These are phyloP conservation scores for Rhodotorula sp. DNA, from an alignment of 1,284 basidiomycete genomes.

Conservation along the genomic window DNA sequence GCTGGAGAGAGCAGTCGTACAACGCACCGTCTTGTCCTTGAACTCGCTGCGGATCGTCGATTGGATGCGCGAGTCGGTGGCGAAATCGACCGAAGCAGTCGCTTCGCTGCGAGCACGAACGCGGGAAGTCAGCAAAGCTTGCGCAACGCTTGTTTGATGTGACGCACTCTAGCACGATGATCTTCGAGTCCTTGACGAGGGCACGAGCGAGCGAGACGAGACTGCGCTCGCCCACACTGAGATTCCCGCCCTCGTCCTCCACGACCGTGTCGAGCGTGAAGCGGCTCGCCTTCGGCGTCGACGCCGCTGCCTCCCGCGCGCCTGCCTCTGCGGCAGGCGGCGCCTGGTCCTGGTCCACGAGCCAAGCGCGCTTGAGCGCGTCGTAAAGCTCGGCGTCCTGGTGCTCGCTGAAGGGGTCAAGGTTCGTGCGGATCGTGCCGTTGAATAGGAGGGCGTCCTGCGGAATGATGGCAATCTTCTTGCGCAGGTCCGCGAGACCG, in stretches of 20 bases:
- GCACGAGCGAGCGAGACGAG: slow-evolving; percentile 79
- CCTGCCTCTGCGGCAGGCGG: neutral
- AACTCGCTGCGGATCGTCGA: slow-evolving; percentile 83
- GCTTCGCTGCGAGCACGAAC: slow-evolving; percentile 15
- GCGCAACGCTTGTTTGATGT: slow-evolving; percentile 42
- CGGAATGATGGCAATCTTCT: slow-evolving; percentile 67
- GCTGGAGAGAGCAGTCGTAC: slow-evolving; percentile 47
- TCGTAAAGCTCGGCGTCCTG: slow-evolving; percentile 49
- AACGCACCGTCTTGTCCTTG: slow-evolving; percentile 63
- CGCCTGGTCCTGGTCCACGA: slow-evolving; percentile 41
- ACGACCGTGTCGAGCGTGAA: slow-evolving; percentile 78
- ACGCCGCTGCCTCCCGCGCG: neutral
- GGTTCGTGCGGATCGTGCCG: slow-evolving; percentile 61
- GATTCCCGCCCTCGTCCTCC: slow-evolving; percentile 81
- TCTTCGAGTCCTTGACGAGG: slow-evolving; percentile 71
- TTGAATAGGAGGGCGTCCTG: slow-evolving; percentile 74
- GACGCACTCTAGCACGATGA: slow-evolving; percentile 80
- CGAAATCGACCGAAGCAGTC: slow-evolving; percentile 61
- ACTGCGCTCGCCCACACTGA: slow-evolving; percentile 67
- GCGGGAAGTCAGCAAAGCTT: slow-evolving; percentile 1
- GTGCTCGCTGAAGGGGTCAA: slow-evolving; percentile 70
- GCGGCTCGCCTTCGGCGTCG: slow-evolving; percentile 16
- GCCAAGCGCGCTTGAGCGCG: slow-evolving; percentile 46
- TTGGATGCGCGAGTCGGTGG: slow-evolving; percentile 81
- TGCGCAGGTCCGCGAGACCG: slow-evolving; percentile 54